Percentiles rank a stretch among this genome's conserved stretches.
Conservation (phyloP, 2,329 filamentous ascomycete species). For the Microdochium trichocladiopsis region DNA sequence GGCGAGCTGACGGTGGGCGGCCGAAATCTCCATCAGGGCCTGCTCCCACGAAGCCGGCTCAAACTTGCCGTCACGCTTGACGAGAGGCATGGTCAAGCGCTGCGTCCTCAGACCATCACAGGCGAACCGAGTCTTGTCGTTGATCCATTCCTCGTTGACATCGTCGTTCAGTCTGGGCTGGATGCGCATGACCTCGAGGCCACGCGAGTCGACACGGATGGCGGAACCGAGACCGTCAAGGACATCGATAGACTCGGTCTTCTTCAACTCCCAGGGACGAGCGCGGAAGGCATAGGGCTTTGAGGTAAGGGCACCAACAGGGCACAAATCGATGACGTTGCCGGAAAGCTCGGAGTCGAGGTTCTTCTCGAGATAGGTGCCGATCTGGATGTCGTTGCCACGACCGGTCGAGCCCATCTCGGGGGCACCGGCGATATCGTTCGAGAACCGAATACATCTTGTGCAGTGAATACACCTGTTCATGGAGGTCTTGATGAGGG, state of each 20-base stretch:
- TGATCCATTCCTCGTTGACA: conserved; percentile 99
- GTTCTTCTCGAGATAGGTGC: conserved; percentile 92
- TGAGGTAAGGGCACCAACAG: conserved; percentile 90
- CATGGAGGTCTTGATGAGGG: conserved; percentile 98
- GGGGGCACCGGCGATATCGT: conserved; percentile 91
- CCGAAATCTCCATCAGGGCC: conserved; percentile 78
- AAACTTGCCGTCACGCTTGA: conserved; percentile 85
- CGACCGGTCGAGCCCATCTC: conserved; percentile 91
- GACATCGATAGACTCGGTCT: conserved; percentile 93
- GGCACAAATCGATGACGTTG: conserved; percentile 97
- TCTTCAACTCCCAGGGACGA: conserved; percentile 93
- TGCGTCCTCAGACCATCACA: conserved; percentile 96
- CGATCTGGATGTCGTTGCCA: conserved; percentile 96
- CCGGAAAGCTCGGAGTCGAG: conserved; percentile 92
- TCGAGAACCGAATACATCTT: conserved; percentile 93
- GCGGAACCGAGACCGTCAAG: conserved; percentile 89
- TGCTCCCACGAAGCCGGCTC: conserved; percentile 94
- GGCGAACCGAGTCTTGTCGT: conserved; percentile 95
- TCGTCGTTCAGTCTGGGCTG: conserved; percentile 92
- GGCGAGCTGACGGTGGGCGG: conserved; percentile 70
- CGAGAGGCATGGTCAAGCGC: conserved; percentile 83
- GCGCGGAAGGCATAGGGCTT: conserved; percentile 98
- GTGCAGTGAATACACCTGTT: conserved; percentile 99
- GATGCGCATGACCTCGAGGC: conserved; percentile 93
- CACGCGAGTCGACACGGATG: conserved; percentile 87